Evolutionary conservation across 257 asterid genomes (phyloP).

Genomic region (Jacaranda copaia): DNA sequence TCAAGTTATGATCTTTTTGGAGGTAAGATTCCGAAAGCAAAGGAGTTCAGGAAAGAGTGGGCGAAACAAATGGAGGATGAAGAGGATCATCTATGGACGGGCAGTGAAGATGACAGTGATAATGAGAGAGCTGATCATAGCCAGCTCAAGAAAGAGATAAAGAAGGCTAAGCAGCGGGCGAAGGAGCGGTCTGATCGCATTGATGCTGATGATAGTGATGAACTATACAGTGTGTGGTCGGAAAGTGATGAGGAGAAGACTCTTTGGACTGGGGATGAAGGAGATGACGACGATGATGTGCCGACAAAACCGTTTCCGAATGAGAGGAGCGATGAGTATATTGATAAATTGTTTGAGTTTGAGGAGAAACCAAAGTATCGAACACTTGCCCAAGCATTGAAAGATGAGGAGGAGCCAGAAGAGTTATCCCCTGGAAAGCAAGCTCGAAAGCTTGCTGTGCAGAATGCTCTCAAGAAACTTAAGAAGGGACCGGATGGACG

Average conservation of each 20-base stretch:
- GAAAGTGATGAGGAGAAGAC: constrained; percentile 85
- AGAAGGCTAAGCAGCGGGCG: constrained; percentile 76
- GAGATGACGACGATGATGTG: constrained; percentile 72
- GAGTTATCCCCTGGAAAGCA: constrained; percentile 86
- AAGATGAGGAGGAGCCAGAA: constrained; percentile 83
- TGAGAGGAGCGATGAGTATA: constrained; percentile 73
- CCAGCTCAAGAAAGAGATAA: constrained; percentile 74
- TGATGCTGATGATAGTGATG: constrained; percentile 94
- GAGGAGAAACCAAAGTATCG: constrained; percentile 80
- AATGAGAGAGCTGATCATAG: constrained; percentile 50
- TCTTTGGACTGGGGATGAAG: constrained; percentile 91
- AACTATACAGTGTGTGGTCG: constrained; percentile 70
- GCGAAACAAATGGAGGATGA: constrained; percentile 87
- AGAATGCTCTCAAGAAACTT: constrained; percentile 88
- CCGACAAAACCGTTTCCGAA: constrained; percentile 81
- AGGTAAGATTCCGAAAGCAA: constrained; percentile 65
- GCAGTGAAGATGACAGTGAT: constrained; percentile 77
- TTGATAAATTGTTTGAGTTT: constrained; percentile 80
- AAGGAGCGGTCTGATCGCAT: constrained; percentile 57
- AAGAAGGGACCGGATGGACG: constrained; percentile 96
- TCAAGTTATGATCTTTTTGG: constrained; percentile 77
- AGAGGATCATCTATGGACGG: constrained; percentile 92
- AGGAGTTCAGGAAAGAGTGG: constrained; percentile 81
- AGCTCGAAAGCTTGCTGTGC: constrained; percentile 84
- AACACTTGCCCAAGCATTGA: constrained; percentile 75